Evolutionary conservation across 257 asterid genomes (phyloP).

Genomic region (Nicotiana knightiana): DNA sequence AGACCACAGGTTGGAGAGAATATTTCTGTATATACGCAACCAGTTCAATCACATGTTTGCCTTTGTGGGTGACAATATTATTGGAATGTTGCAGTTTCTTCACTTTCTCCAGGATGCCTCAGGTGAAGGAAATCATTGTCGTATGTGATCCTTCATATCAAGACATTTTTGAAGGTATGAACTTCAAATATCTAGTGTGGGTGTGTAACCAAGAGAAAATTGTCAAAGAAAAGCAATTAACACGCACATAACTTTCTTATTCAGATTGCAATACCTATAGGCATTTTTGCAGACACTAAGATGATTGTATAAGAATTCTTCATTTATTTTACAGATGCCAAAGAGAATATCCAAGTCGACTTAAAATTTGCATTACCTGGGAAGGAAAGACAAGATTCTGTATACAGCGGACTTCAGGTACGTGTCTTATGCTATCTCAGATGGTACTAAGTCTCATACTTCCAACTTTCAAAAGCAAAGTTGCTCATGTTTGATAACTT

Average conservation of each 20-base stretch:
- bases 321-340: constrained; percentile 39
- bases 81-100: constrained; percentile 62
- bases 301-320: neutral
- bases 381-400: constrained; percentile 99
- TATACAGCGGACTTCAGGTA: constrained; percentile 88
- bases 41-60: constrained; percentile 9
- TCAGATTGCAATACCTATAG: neutral
- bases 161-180: constrained; percentile 90
- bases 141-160: constrained; percentile 98
- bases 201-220: neutral
- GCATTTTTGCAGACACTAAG: neutral
- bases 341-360: constrained; percentile 47
- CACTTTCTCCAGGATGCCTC: constrained; percentile 80
- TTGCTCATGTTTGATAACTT: neutral
- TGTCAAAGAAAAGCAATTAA: neutral
- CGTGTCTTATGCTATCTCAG: neutral
- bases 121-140: constrained; percentile 92
- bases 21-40: neutral
- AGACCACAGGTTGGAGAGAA: neutral
- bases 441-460: neutral
- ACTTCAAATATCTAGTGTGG: neutral
- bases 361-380: constrained; percentile 95
- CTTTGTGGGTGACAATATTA: constrained; percentile 16
- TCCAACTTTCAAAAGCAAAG: neutral
- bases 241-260: neutral